Base-by-base conservation (phyloP, 2,329 filamentous ascomycete genomes). In the Cyanodermella asteris region DNA sequence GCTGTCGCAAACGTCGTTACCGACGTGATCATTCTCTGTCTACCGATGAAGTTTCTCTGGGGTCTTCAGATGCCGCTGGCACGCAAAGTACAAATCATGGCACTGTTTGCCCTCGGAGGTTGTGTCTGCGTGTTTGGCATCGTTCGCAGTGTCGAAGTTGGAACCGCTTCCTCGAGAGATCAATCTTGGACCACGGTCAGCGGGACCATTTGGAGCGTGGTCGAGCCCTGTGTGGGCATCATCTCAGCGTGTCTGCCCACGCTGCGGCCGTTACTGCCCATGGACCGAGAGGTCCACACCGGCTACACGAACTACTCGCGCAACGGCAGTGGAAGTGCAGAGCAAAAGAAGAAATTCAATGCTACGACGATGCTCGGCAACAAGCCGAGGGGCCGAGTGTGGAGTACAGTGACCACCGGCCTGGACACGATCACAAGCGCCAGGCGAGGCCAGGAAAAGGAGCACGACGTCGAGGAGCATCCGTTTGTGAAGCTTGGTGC, bases 1-100 rank as follows among this genome's bases (percentile, higher is more conserved):
- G 18, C 16, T 11, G 13, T 22, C 16, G n/a, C n/a, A n/a, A 26
- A 29, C 10, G 12, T 29, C 8, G 16, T 29, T 11, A 14, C 15
- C 7, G 27, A 29, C 19, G 13, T 29, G 6, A 17, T 29, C 10
- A 21, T 29, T 6, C 18, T 29, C 3, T 7, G 25, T 7, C 15
- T 29, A 14, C 27, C 27, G 5, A 29, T 29, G 12, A 23, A 23
- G 7, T 26, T 16, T 18, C 27, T 29, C 18, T 29, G 27, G 27
- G 27, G 23, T 9, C 15, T 29, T 16, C 22, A 29, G 13, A 27
- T 27, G 18, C 12, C 16, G 10, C 11, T 22, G 12, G 19, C 12
- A 7, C 20, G 18, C 10, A 18, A 19, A 13, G 8, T 29, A 18
- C 23, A 17, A 2, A 24, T 29, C n/a, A 19, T 26, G 3, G 23